Base-by-base conservation (phyloP, 768 basidiomycete species). In the Lentinula boryana region DNA sequence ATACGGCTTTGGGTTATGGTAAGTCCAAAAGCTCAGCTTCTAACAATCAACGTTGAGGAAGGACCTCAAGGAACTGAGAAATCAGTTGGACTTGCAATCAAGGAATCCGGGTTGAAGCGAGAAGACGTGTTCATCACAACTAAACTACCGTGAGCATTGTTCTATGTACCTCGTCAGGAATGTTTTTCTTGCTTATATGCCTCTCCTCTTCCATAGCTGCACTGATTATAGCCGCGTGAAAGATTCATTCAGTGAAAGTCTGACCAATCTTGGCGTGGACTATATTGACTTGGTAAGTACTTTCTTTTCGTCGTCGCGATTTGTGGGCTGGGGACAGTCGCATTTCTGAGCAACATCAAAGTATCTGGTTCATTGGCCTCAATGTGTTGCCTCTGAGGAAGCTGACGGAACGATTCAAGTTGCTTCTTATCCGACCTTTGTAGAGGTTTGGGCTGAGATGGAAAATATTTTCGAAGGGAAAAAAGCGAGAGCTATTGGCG, bases 351-450 rank as follows among this genome's bases (percentile, higher is more conserved):
- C 52, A 27, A 32, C n/a, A 23, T 53, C 16, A 16, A 23, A 82
- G 79, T 84, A 79, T 61, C 71, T 84, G 6, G 65, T 84, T 53
- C 83, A 84, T 61, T 84, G 76, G 75, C 82, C 82, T 33, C 78
- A 79, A 67, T 66, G 66, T 27, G 60, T 74, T 23, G 65, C 64
- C 27, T 70, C 70, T 59, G 71, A 72, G 35, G 67, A 76, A 46
- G 63, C 70, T 27, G 72, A 76, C 61, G 80, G 78, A n/a, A 67
- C 71, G 9, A 51, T 68, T 13, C 72, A 74, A 40, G 64, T 68
- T 4, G 69, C 66, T 35, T 72, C 76, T 18, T 67, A 64, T 9
- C 62, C 71, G 3, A 72, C 66, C 1, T 77, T 79, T 66, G 76
- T 74, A 46, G 72, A 84, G 33, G 71, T 76, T 0, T 84, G 82